These are phyloP conservation scores for Rhizopus microsporus DNA, from an alignment of 371 early-diverging fungal genomes.

Conservation along the genomic window DNA sequence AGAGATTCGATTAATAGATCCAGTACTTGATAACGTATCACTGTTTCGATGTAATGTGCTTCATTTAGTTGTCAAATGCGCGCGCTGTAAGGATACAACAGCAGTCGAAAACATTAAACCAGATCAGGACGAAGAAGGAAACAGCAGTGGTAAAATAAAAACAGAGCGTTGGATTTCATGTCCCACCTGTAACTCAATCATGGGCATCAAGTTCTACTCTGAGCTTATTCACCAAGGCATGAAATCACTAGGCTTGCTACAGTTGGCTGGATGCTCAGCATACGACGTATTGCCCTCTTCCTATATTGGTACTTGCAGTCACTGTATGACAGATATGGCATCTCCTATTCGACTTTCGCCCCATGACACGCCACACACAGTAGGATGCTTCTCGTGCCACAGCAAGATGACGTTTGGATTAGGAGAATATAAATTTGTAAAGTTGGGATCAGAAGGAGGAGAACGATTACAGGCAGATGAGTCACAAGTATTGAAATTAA, in stretches of 20 bases:
- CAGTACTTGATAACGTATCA: conserved; percentile 60
- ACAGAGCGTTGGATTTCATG: conserved; percentile 69
- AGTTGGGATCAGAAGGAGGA: conserved; percentile 46
- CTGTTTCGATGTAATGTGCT: conserved; percentile 64
- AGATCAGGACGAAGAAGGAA: conserved; percentile 14
- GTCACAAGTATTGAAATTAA: conserved; percentile 31
- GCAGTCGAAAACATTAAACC: conserved; percentile 60
- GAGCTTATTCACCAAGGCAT: conserved; percentile 62
- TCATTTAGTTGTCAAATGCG: conserved; percentile 68
- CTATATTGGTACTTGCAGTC: conserved; percentile 66
- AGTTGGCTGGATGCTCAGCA: conserved; percentile 66
- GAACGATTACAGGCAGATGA: conserved; percentile 35
- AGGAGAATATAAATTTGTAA: conserved; percentile 54
- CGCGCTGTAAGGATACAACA: conserved; percentile 66
- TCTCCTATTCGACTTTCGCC: conserved; percentile 28
- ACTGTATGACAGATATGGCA: conserved; percentile 43
- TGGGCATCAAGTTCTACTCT: conserved; percentile 54
- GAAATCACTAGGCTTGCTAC: conserved; percentile 68
- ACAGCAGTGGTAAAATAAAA: conserved; percentile 20
- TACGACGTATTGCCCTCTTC: conserved; percentile 70
- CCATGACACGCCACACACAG: conserved; percentile 33
- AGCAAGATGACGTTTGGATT: conserved; percentile 44
- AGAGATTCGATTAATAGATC: conserved; percentile 68
- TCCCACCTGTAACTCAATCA: conserved; percentile 60
- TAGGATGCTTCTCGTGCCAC: conserved; percentile 63